Evolutionary conservation across 2,329 filamentous ascomycete species (phyloP), one percentile per base, ranked within the genome.

Genomic region (Neopestalotiopsis rosae): DNA sequence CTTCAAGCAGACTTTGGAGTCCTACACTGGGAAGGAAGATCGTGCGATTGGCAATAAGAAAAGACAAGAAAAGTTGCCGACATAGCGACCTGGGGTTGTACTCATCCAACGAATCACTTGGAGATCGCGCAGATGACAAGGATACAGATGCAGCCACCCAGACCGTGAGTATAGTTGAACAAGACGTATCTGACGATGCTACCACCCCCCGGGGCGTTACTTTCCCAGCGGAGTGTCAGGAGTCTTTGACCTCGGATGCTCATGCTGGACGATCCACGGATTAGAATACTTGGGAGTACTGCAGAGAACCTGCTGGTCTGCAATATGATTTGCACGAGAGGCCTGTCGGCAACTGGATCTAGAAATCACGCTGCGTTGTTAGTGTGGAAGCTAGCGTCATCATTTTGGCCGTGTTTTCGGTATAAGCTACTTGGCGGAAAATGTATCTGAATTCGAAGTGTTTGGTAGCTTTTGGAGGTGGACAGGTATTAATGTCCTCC

Each of bases 1-100:
- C 67, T 32, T 57, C 65, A 10, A 68, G 71, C 45, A 62, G 70
- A 30, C 58, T 72, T 3, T 76, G 74, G 74, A 77, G 74, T 40
- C 72, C 74, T 24, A 61, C 67, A 45, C 70, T 71, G 3, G 71
- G 72, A 14, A 73, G 70, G 24, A 69, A 63, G 30, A n/a, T 67
- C 1, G n/a, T 58, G 24, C 40, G 40, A 20, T 40, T 56, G 40
- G 20, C 28, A 3, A n/a, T 57, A 12, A 34, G 63, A 13, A 20
- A 62, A 5, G 28, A 30, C 9, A 32, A 45, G 3, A 52, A 42
- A 28, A 57, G 14, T 14, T 56, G 40, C 24, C 40, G 63, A 13
- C 52, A 70, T 42, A 70, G 69, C 10, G 66, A 70, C 34, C 34
- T 66, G 9, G 66, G 66, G 1, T 40, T 28, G 42, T 61, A 61